A percentile compares a stretch with the other conserved stretches of the same genome.
These are phyloP conservation scores for Aspergillus alliaceus DNA, from an alignment of 2,329 filamentous ascomycete species.

Conservation along the genomic window DNA sequence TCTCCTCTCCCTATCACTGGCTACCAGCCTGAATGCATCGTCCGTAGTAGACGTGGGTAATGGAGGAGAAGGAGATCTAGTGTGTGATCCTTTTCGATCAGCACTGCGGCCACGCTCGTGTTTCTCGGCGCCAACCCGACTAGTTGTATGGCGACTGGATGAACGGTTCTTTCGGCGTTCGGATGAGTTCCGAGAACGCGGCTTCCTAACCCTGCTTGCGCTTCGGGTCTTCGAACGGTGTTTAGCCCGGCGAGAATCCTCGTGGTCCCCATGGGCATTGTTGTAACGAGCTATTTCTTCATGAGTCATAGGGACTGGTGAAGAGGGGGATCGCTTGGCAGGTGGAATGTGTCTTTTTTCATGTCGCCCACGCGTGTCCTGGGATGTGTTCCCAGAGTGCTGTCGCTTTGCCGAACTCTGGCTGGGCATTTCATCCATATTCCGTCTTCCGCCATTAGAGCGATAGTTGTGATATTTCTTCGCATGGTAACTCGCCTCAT, in stretches of 20 bases:
- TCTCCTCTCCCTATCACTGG: conserved; percentile 47
- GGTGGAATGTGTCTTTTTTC: conserved; percentile 68
- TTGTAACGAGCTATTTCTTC: conserved; percentile 65
- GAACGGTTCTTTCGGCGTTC: conserved; percentile 38
- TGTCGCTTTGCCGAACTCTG: conserved; percentile 51
- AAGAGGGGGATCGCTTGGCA: conserved; percentile 84
- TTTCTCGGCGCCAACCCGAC: conserved; percentile 32
- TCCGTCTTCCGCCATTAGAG: conserved; percentile 53
- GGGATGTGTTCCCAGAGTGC: conserved; percentile 61
- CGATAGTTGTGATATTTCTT: conserved; percentile 49
- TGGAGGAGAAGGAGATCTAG: conserved; percentile 77
- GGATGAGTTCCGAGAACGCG: conserved; percentile 31
- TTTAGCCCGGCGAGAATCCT: conserved; percentile 49
- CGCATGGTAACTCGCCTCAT: conserved; percentile 68
- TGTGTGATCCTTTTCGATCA: conserved; percentile 57
- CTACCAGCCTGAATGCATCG: conserved; percentile 52
- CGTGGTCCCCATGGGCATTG: conserved; percentile 47
- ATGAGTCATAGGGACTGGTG: conserved; percentile 90
- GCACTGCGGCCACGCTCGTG: conserved; percentile 60
- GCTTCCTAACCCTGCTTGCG: conserved; percentile 56
- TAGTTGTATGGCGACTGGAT: conserved; percentile 43
- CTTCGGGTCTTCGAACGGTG: conserved; percentile 33
- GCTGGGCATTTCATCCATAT: conserved; percentile 43
- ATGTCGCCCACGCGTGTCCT: conserved; percentile 66
- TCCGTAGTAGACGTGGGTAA: conserved; percentile 73